A percentile compares a stretch with the other conserved stretches of the same genome.
phyloP scores from a whole-genome alignment of 169 alveolate species.

The Neospora caninum region DNA sequence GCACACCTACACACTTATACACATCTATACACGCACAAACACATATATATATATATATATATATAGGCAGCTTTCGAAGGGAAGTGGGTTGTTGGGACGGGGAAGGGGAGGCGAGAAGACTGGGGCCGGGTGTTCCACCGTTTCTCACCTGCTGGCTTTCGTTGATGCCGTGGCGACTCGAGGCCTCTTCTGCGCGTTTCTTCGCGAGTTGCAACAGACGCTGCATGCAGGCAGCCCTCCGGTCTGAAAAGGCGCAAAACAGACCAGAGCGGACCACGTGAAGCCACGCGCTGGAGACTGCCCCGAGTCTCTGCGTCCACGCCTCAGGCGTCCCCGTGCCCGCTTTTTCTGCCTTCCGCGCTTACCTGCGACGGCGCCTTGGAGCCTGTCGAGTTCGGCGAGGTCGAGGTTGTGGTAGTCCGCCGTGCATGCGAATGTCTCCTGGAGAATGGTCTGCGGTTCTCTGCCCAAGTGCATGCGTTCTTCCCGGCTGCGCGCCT shows the following conservation, averaged over 20 bases:
- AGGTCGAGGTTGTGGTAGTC: neutral
- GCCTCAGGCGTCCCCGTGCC: no score
- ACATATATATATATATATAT: no score
- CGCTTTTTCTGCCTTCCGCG: neutral
- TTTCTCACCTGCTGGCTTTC: conserved; percentile 15
- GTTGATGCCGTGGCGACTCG: conserved; percentile 14
- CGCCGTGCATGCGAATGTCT: neutral
- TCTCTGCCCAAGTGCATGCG: neutral
- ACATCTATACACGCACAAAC: no score
- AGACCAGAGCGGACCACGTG: no score
- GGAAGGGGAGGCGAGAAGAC: neutral
- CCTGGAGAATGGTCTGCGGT: neutral
- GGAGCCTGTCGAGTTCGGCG: neutral
- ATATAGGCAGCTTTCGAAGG: no score
- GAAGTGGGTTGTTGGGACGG: no score
- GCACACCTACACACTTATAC: neutral
- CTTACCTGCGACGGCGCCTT: conserved; percentile 11
- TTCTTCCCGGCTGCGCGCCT: neutral
- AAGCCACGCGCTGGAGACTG: no score
- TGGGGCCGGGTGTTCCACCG: neutral
- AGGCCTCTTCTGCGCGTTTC: conserved; percentile 1
- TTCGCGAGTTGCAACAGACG: conserved; percentile 34
- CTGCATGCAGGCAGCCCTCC: neutral
- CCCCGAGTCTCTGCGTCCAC: no score
- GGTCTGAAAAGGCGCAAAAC: neutral